phyloP scores from a whole-genome alignment of 2,329 filamentous ascomycete species.

The Colletotrichum somersetense region DNA sequence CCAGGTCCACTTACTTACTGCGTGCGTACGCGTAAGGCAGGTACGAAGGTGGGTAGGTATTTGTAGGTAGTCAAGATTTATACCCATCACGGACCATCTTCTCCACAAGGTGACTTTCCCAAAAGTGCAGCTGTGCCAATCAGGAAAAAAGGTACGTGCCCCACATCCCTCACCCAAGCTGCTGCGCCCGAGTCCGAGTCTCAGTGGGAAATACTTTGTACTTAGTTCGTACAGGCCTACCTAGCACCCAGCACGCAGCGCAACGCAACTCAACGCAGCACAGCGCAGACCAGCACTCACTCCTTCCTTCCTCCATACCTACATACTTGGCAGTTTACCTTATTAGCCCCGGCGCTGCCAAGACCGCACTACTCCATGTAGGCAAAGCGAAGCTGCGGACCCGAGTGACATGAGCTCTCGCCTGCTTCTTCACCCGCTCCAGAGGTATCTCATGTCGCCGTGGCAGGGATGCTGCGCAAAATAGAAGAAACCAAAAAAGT shows the following conservation, averaged over 20 bases:
- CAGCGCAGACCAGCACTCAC: neutral
- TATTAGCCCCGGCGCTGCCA: neutral
- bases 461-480: constrained; percentile 35
- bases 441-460: neutral
- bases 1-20: too few species aligned
- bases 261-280: neutral
- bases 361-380: neutral
- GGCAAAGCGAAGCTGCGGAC: neutral
- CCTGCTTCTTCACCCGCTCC: constrained; percentile 1
- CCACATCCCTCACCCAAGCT: neutral
- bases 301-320: too few species aligned
- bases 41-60: too few species aligned
- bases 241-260: neutral
- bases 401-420: constrained; percentile 25
- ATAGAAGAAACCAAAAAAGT: constrained; percentile 37
- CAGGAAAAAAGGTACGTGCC: neutral
- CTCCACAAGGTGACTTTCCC: constrained; percentile 7
- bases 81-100: neutral
- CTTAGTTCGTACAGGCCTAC: too few species aligned
- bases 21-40: too few species aligned
- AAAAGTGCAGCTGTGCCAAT: neutral
- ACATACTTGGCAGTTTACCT: too few species aligned
- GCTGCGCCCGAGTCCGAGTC: constrained; percentile 17
- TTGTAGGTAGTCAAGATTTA: neutral
- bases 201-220: neutral